phyloP scores from a whole-genome alignment of 345 rosid genomes.

The Trapa bicornis region DNA sequence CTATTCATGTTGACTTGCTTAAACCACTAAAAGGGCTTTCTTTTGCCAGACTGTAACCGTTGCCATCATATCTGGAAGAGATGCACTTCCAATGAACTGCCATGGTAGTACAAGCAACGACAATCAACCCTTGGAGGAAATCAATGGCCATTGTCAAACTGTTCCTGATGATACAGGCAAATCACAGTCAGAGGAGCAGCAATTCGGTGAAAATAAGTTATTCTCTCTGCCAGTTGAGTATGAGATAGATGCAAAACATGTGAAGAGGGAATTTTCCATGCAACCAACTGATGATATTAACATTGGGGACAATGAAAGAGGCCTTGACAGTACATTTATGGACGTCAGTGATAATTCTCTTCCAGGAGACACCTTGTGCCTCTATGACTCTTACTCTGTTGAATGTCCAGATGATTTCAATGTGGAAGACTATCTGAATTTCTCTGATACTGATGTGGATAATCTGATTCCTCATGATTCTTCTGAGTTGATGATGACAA shows the following conservation, averaged over 20 bases:
- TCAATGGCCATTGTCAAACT: constrained; percentile 36
- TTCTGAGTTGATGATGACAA: constrained; percentile 19
- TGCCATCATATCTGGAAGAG: constrained; percentile 28
- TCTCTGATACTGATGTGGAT: constrained; percentile 48
- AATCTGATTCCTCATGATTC: constrained; percentile 39
- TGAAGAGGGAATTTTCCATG: constrained; percentile 28
- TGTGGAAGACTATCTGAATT: constrained; percentile 60
- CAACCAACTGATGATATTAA: constrained; percentile 26
- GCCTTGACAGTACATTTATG: constrained; percentile 33
- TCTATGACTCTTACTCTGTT: constrained; percentile 38
- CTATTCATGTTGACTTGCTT: not conserved
- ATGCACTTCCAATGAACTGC: constrained; percentile 25
- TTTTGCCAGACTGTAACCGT: constrained; percentile 29
- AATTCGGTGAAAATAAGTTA: constrained; percentile 23
- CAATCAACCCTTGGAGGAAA: constrained; percentile 24
- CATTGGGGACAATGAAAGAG: constrained; percentile 21
- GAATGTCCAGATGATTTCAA: constrained; percentile 35
- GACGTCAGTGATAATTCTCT: constrained; percentile 29
- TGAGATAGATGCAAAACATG: constrained; percentile 20
- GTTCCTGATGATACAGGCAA: constrained; percentile 23
- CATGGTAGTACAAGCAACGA: constrained; percentile 49
- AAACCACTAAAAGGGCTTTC: not conserved
- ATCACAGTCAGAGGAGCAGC: constrained; percentile 14
- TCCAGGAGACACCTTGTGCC: constrained; percentile 35
- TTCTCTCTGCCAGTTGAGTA: constrained; percentile 28